phyloP scores from a whole-genome alignment of 2,329 filamentous ascomycete species.

The Sclerotinia sclerotiorum region DNA sequence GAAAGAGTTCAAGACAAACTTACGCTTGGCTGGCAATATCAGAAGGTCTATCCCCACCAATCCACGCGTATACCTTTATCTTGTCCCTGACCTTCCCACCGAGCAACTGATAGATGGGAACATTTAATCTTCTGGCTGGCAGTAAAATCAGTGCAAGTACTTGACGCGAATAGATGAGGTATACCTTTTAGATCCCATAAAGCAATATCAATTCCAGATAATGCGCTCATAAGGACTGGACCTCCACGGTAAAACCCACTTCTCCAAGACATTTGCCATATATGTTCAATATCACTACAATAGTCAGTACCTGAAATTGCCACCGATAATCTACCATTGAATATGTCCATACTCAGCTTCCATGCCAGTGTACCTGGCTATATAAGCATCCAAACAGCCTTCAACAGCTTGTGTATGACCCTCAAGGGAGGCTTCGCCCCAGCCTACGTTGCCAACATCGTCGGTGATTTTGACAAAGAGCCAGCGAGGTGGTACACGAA shows the following conservation, averaged over 20 bases:
- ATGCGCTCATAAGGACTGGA: slow-evolving; percentile 76
- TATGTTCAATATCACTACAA: slow-evolving; percentile 70
- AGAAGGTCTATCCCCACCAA: slow-evolving; percentile 68
- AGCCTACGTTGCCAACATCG: slow-evolving; percentile 61
- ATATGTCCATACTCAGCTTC: slow-evolving; percentile 62
- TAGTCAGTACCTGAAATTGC: slow-evolving; percentile 4
- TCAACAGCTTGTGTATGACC: slow-evolving; percentile 74
- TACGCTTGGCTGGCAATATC: slow-evolving; percentile 65
- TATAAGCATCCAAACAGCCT: slow-evolving; percentile 68
- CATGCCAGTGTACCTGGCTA: slow-evolving; percentile 59
- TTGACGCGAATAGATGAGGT: neutral
- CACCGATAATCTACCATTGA: neutral
- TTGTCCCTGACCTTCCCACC: slow-evolving; percentile 72
- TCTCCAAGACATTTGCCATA: slow-evolving; percentile 75
- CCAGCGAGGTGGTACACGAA: slow-evolving; percentile 73
- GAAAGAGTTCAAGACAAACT: slow-evolving; percentile 31
- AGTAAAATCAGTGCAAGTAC: neutral
- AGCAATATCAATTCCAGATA: slow-evolving; percentile 76
- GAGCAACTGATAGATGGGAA: slow-evolving; percentile 71
- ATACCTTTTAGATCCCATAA: slow-evolving; percentile 73
- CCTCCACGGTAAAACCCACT: slow-evolving; percentile 75
- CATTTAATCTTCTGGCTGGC: slow-evolving; percentile 55
- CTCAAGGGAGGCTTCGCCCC: slow-evolving; percentile 74
- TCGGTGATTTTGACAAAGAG: slow-evolving; percentile 76
- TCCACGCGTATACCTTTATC: slow-evolving; percentile 75